A percentile compares a stretch with the other conserved stretches of the same genome.
These are phyloP conservation scores for Phytomonas sp. DNA, from an alignment of 208 protist species.

Conservation along the genomic window DNA sequence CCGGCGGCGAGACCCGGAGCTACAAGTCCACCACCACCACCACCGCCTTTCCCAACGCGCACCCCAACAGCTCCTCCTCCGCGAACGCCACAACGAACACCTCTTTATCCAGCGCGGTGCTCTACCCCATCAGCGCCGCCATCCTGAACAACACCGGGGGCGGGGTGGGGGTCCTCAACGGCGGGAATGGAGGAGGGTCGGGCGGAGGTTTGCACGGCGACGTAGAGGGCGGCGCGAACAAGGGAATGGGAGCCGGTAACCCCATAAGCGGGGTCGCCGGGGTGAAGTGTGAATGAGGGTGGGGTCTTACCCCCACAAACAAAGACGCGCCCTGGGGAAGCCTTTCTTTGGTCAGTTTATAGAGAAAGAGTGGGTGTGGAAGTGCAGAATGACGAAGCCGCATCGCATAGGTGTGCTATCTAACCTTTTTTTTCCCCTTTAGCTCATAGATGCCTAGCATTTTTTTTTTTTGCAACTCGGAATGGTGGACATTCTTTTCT, in stretches of 20 bases:
- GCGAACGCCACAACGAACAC: slow-evolving; percentile 39
- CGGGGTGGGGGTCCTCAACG: background rate
- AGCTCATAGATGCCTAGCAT: background rate
- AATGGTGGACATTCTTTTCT: background rate
- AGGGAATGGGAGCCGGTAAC: slow-evolving; percentile 4
- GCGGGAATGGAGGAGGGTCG: no score
- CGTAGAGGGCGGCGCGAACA: background rate
- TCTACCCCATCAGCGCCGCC: slow-evolving; percentile 13
- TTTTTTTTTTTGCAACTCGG: background rate
- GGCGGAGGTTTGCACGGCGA: background rate
- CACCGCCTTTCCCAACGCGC: slow-evolving; percentile 19
- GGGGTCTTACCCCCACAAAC: background rate
- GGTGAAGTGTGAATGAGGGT: slow-evolving; percentile 1
- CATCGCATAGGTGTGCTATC: background rate
- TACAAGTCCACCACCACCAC: slow-evolving; percentile 34
- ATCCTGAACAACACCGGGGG: background rate
- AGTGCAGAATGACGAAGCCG: background rate
- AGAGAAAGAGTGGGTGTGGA: background rate
- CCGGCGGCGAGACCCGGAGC: slow-evolving; percentile 72
- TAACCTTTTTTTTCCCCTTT: background rate
- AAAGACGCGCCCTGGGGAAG: background rate
- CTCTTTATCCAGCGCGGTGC: slow-evolving; percentile 26
- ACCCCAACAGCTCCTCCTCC: slow-evolving; percentile 27
- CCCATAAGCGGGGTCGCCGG: background rate
- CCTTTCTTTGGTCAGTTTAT: background rate